phyloP scores from a whole-genome alignment of 140 eudicot genomes.

The Bidens hawaiensis region DNA sequence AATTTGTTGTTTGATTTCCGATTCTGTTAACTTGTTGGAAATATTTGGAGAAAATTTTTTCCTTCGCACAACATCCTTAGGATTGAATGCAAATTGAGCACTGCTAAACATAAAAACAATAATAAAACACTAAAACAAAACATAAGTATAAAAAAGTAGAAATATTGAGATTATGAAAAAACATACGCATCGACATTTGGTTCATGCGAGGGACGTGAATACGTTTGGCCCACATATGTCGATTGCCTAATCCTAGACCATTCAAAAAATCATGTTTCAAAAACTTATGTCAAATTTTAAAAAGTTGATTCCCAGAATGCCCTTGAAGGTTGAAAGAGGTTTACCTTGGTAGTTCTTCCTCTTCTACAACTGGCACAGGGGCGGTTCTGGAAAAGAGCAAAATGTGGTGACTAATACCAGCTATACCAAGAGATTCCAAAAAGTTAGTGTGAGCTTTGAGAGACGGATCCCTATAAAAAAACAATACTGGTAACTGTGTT shows the following conservation, averaged over 20 bases:
- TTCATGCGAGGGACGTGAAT: constrained; percentile 41
- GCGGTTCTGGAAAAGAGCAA: constrained; percentile 93
- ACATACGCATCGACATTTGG: constrained; percentile 61
- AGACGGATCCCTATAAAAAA: constrained; percentile 53
- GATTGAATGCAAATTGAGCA: constrained; percentile 71
- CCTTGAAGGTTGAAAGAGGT: constrained; percentile 9
- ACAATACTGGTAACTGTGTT: neutral
- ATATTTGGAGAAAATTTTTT: constrained; percentile 29
- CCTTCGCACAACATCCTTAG: constrained; percentile 57
- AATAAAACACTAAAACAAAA: neutral
- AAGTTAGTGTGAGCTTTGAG: constrained; percentile 61
- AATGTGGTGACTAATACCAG: constrained; percentile 93
- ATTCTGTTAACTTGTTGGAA: constrained; percentile 49
- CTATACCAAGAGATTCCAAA: constrained; percentile 80
- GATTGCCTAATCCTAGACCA: constrained; percentile 48
- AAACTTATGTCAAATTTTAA: neutral
- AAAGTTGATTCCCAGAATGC: constrained; percentile 1
- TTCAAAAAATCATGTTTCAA: neutral
- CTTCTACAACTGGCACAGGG: constrained; percentile 43
- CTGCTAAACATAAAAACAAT: constrained; percentile 25
- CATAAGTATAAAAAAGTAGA: neutral
- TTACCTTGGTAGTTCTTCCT: constrained; percentile 59
- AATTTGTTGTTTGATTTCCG: constrained; percentile 66
- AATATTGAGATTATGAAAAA: neutral
- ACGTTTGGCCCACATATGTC: constrained; percentile 35